These are phyloP conservation scores for Lactarius psammicola DNA, from an alignment of 768 basidiomycete genomes.

Conservation along the genomic window DNA sequence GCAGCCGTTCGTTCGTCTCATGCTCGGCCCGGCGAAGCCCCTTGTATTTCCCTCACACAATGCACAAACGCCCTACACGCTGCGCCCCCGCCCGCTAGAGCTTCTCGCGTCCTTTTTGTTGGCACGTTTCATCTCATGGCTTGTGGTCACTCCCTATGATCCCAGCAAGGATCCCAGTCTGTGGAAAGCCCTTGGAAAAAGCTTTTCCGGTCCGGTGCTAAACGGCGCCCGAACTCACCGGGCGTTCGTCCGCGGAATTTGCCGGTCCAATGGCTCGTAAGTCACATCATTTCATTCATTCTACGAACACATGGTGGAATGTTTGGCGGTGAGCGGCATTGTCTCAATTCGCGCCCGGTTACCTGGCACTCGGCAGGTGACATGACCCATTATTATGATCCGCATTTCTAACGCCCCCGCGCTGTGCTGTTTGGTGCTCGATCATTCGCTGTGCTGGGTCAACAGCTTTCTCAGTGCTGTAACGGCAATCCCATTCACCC, in stretches of 20 bases:
- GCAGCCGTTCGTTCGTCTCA: background rate
- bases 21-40: background rate
- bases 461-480: background rate
- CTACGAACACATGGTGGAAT: background rate
- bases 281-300: background rate
- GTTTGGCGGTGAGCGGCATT: background rate
- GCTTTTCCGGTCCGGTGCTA: constrained; percentile 1
- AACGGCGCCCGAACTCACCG: constrained; percentile 2
- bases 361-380: background rate
- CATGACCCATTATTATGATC: background rate
- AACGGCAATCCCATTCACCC: background rate
- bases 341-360: background rate
- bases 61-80: background rate
- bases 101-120: background rate
- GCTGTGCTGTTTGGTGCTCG: background rate
- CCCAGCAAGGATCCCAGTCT: background rate
- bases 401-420: background rate
- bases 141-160: background rate
- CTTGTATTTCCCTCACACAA: background rate
- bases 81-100: background rate
- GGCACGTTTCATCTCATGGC: background rate
- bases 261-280: background rate
- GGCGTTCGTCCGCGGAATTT: background rate
- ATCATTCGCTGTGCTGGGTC: background rate
- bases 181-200: no score